Percentiles rank a stretch among this genome's conserved stretches.
Evolutionary conservation across 2,329 filamentous ascomycete species (phyloP).

Genomic region (Hortaea sp.): DNA sequence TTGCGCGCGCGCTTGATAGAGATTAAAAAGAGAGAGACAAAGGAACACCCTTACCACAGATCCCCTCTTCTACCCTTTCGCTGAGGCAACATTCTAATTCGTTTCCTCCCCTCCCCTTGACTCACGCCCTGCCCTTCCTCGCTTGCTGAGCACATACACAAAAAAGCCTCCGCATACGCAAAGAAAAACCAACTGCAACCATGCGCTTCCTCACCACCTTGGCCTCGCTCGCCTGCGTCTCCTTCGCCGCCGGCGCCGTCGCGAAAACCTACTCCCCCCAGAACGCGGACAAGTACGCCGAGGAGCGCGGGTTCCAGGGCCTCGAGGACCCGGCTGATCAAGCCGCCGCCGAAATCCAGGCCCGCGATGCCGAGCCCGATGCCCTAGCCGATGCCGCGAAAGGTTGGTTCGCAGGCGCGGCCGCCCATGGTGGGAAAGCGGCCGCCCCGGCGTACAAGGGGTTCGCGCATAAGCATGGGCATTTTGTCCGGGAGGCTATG

Average conservation of each 20-base stretch:
- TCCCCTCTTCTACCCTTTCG: no score
- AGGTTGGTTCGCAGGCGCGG: no score
- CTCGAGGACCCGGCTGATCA: background rate
- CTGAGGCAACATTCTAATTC: no score
- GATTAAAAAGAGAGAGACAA: no score
- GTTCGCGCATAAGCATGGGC: conserved; percentile 1
- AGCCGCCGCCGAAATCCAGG: background rate
- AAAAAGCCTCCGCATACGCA: no score
- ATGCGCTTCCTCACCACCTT: conserved; percentile 6
- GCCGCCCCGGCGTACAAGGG: conserved; percentile 1
- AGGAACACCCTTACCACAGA: no score
- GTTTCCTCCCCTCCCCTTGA: no score
- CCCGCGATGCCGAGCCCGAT: conserved; percentile 4
- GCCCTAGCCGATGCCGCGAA: conserved; percentile 1
- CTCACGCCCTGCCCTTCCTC: no score
- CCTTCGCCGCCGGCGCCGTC: conserved; percentile 3
- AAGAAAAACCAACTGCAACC: background rate
- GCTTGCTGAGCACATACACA: no score
- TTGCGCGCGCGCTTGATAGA: no score
- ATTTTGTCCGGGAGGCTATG: background rate
- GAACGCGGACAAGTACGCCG: background rate
- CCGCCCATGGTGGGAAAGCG: conserved; percentile 6
- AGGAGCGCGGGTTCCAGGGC: background rate
- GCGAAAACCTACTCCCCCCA: background rate
- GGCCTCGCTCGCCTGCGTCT: background rate